phyloP scores from a whole-genome alignment of 495 filamentous ascomycete species.

The Hypomontagnella monticulosa region DNA sequence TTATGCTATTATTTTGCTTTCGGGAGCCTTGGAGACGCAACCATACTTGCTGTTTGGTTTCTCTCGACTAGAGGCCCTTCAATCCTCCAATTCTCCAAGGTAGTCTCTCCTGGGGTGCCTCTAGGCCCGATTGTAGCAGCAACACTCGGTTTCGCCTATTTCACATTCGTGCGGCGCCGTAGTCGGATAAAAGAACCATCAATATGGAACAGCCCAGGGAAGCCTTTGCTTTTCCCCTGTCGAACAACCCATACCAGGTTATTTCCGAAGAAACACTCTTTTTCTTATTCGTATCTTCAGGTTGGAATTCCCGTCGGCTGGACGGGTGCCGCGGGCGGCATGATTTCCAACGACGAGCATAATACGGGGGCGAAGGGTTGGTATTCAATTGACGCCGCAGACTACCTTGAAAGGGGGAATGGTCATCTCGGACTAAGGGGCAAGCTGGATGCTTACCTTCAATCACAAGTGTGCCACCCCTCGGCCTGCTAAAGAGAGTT shows the following conservation, averaged over 20 bases:
- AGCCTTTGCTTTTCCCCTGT: slow-evolving; percentile 66
- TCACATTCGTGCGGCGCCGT: slow-evolving; percentile 7
- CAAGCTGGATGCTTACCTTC: slow-evolving; percentile 69
- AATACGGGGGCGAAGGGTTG: slow-evolving; percentile 55
- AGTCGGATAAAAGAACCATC: slow-evolving; percentile 10
- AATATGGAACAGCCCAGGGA: slow-evolving; percentile 27
- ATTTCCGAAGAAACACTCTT: slow-evolving; percentile 69
- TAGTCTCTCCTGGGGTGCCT: neutral
- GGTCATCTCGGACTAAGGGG: slow-evolving; percentile 57
- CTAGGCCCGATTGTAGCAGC: neutral
- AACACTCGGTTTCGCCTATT: slow-evolving; percentile 9
- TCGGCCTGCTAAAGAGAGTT: neutral
- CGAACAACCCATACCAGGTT: slow-evolving; percentile 68
- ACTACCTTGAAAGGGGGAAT: slow-evolving; percentile 66
- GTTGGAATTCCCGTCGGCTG: slow-evolving; percentile 73
- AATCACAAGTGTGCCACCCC: slow-evolving; percentile 51
- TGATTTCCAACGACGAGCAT: slow-evolving; percentile 59
- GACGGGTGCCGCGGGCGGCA: slow-evolving; percentile 59
- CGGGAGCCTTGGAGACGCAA: slow-evolving; percentile 20
- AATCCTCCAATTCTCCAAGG: neutral
- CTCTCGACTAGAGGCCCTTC: slow-evolving; percentile 9
- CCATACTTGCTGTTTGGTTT: slow-evolving; percentile 12
- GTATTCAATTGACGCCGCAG: slow-evolving; percentile 66
- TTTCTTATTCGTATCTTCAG: slow-evolving; percentile 72
- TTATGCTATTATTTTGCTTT: slow-evolving; percentile 26